Evolutionary conservation across 768 basidiomycete species (phyloP).

Genomic region (Psilocybe cubensis): DNA sequence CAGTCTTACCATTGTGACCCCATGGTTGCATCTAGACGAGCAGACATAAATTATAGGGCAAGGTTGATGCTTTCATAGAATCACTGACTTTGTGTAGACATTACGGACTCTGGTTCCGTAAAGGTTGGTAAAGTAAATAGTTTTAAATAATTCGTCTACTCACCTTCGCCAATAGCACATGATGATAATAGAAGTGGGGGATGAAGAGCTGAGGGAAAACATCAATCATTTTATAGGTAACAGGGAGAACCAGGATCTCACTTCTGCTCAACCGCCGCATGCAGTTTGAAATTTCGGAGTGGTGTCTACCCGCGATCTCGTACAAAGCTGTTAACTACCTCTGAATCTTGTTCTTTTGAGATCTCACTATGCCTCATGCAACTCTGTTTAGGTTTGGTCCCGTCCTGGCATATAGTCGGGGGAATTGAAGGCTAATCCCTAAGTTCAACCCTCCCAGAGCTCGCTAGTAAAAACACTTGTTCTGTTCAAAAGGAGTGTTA

Average conservation of each 20-base stretch:
- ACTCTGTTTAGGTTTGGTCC: constrained; percentile 9
- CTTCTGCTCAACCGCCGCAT: constrained; percentile 22
- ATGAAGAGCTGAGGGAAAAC: not conserved
- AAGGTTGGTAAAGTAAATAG: constrained; percentile 21
- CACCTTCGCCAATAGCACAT: constrained; percentile 71
- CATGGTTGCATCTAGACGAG: constrained; percentile 55
- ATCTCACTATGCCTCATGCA: constrained; percentile 11
- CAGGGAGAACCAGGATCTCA: constrained; percentile 11
- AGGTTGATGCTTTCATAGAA: not conserved
- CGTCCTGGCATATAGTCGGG: constrained; percentile 16
- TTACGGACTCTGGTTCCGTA: constrained; percentile 51
- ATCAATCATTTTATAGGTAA: constrained; percentile 28
- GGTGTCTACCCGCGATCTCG: constrained; percentile 17
- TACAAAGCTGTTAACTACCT: constrained; percentile 7
- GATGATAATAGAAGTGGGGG: constrained; percentile 16
- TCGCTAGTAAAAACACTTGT: constrained; percentile 6
- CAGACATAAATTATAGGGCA: constrained; percentile 6
- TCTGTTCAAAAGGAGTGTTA: constrained; percentile 7
- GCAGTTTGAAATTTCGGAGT: constrained; percentile 15
- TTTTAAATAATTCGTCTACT: constrained; percentile 23
- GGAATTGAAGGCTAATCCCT: constrained; percentile 12
- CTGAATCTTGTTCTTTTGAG: constrained; percentile 9
- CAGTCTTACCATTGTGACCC: constrained; percentile 48
- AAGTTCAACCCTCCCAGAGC: constrained; percentile 9
- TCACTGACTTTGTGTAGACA: constrained; percentile 51